A percentile compares a stretch with the other conserved stretches of the same genome.
Conservation (phyloP, 2,329 filamentous ascomycete genomes). For the Fusarium caatingaense region DNA sequence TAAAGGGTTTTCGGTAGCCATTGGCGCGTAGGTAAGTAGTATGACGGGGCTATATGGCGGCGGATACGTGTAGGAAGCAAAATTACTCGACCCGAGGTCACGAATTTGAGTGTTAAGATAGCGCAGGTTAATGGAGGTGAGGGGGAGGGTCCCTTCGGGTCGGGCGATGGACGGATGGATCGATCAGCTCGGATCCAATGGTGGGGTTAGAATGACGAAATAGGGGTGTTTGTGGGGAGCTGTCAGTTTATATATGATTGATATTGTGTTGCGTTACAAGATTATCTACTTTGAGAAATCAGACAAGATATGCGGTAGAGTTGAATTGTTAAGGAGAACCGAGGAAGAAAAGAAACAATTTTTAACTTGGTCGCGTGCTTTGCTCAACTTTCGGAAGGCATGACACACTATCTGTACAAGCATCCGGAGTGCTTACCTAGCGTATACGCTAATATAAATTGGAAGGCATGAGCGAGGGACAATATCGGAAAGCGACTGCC, state of each 20-base stretch:
- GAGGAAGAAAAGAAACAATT: not conserved
- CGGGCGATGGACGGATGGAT: conserved; percentile 35
- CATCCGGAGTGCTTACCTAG: conserved; percentile 26
- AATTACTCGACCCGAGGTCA: conserved; percentile 2
- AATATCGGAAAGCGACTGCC: not conserved
- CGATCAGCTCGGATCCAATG: conserved; percentile 30
- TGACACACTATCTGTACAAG: not conserved
- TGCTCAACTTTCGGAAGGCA: conserved; percentile 15
- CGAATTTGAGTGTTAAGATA: conserved; percentile 18
- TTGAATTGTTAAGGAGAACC: not conserved
- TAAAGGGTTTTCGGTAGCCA: conserved; percentile 43
- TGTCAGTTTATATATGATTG: not conserved
- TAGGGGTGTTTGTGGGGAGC: conserved; percentile 22
- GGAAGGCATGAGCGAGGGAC: not conserved
- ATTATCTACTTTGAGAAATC: not conserved
- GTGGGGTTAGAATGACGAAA: conserved; percentile 41
- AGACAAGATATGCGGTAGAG: not conserved
- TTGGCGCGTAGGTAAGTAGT: conserved; percentile 22
- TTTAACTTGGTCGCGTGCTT: conserved; percentile 35
- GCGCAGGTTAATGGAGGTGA: conserved; percentile 27
- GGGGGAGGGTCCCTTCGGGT: conserved; percentile 33
- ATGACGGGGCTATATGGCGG: not conserved
- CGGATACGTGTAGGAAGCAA: not conserved
- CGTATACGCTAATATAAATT: conserved; percentile 7
- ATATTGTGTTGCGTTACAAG: not conserved